phyloP scores from a whole-genome alignment of 345 rosid species.

The Rhodamnia rubescens region DNA sequence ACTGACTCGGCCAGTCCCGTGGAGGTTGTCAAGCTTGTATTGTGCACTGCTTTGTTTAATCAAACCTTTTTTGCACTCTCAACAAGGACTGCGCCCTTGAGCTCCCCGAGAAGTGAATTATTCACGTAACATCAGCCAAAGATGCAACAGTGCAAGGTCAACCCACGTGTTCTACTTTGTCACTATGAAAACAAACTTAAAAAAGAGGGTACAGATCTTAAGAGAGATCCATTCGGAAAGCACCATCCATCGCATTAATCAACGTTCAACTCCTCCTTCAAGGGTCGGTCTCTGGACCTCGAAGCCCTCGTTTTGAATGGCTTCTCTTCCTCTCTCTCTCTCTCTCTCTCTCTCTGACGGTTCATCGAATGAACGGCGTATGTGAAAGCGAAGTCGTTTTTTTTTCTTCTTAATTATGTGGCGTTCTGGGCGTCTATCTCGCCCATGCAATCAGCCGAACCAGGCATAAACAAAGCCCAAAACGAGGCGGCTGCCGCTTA shows the following conservation, averaged over 20 bases:
- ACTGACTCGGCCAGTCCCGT: background rate
- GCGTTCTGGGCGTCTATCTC: background rate
- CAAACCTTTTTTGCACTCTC: background rate
- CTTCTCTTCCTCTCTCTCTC: background rate
- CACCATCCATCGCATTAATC: background rate
- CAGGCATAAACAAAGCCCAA: background rate
- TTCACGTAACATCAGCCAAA: background rate
- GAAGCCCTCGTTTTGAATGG: background rate
- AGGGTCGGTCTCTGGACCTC: background rate
- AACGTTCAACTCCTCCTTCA: background rate
- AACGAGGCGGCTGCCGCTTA: background rate
- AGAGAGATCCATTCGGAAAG: background rate
- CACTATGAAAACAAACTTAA: background rate
- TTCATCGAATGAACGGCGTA: background rate
- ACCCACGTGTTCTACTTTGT: background rate
- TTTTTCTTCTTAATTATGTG: background rate
- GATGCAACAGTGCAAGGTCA: background rate
- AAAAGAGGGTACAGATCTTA: background rate
- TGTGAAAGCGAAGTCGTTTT: background rate
- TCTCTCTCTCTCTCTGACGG: background rate
- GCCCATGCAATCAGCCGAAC: background rate
- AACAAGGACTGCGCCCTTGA: background rate
- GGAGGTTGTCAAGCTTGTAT: background rate
- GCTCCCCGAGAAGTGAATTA: background rate
- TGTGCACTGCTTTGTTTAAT: background rate